Base-by-base conservation (phyloP, 2,329 filamentous ascomycete species). In the Coccinonectria pachysandricola region DNA sequence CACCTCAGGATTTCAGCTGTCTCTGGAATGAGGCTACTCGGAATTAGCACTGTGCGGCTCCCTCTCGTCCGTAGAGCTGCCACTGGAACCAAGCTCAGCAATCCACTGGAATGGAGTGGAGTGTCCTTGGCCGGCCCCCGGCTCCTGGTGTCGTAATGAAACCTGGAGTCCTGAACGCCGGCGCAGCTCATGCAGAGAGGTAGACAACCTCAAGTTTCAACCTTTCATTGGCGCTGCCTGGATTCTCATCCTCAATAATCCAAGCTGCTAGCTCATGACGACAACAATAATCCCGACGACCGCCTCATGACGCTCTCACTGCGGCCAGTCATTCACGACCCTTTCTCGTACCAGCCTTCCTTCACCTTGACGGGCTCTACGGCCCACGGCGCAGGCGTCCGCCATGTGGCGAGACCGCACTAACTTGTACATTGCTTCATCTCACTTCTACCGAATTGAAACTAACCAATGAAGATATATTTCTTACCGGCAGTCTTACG, bases 371-470 rank as follows among this genome's bases (percentile, higher is more conserved):
- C 39, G 35, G 45, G 41, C 40, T 37, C 36, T 30, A 36, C 35
- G 35, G 38, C 39, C 37, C 34, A 26, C 35, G 33, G 32, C 31
- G n/a, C n/a, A n/a, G 48, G 60, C 62, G 65, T 69, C 68, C 75
- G 79, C 71, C 64, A 93, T 94, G 85, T 98, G 87, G 87, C 85
- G 91, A 67, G 91, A 98, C 71, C 81, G 91, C 62, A 98, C 91
- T 46, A 98, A 96, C 56, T 81, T 98, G 86, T 95, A 75, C 46
- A 73, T 52, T 32, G 28, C 32, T 37, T 31, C 8, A 10, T 21
- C 12, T 21, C 19, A 21, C 28, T 24, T 31, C 38, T 32, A 39
- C 37, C 35, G n/a, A n/a, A 39, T 4, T 21, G 8, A 6, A 7
- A 7, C 19, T 16, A 19, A 13, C n/a, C 28, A 18, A 30, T 36